Evolutionary conservation across 2,329 filamentous ascomycete species (phyloP).

Genomic region (Alternaria sp.): DNA sequence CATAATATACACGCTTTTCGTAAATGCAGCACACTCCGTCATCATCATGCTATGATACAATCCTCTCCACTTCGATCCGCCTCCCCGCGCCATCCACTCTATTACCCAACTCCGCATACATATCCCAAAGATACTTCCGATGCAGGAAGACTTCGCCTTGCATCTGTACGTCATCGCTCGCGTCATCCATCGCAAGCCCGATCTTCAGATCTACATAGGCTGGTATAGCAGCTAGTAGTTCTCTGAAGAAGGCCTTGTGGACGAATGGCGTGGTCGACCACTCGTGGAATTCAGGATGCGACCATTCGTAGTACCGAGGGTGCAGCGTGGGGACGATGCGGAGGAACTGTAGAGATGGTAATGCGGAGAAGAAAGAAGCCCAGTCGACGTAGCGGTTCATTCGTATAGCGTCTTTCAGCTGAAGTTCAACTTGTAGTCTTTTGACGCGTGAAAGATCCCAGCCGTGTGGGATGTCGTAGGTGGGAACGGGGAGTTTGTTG

Average conservation of each 20-base stretch:
- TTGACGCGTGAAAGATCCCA: conserved; percentile 35
- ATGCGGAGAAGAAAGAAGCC: conserved; percentile 30
- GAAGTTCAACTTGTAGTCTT: conserved; percentile 33
- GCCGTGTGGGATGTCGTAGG: conserved; percentile 31
- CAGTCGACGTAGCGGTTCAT: conserved; percentile 44
- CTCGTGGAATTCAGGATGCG: conserved; percentile 25
- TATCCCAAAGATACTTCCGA: conserved; percentile 21
- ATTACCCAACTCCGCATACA: conserved; percentile 28
- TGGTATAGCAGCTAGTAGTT: conserved; percentile 31
- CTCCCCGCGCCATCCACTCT: conserved; percentile 1
- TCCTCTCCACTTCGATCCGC: neutral
- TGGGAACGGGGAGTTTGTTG: conserved; percentile 27
- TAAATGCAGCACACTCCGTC: neutral
- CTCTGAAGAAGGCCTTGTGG: conserved; percentile 39
- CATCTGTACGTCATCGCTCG: conserved; percentile 17
- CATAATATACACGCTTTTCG: neutral
- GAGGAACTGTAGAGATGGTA: conserved; percentile 27
- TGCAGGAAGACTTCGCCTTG: conserved; percentile 19
- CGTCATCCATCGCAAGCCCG: conserved; percentile 15
- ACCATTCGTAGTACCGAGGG: conserved; percentile 39
- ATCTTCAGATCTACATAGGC: conserved; percentile 24
- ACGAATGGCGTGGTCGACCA: conserved; percentile 33
- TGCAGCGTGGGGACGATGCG: conserved; percentile 38
- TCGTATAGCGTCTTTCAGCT: conserved; percentile 38
- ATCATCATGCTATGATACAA: neutral